Evolutionary conservation across 176 grass and related monocot species (phyloP).

Genomic region (Paspalum vaginatum): DNA sequence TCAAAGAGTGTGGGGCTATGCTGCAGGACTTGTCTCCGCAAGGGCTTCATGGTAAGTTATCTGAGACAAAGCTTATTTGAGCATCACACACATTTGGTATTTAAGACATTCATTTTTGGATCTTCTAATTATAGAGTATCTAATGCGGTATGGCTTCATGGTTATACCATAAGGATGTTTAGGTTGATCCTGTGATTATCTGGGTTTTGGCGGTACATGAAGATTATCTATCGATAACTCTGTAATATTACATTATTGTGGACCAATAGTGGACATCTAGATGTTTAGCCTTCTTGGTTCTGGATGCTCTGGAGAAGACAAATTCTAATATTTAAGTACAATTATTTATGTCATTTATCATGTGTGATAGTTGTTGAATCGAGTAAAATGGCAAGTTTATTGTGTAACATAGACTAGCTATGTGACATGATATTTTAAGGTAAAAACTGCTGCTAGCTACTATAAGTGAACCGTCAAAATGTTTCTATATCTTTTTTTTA

Average conservation of each 20-base stretch:
- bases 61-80: conserved; percentile 15
- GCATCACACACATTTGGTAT: not conserved
- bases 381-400: not conserved
- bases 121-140: not conserved
- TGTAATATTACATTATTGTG: not conserved
- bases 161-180: not conserved
- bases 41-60: conserved; percentile 83
- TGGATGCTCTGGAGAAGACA: not conserved
- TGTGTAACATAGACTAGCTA: not conserved
- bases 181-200: not conserved
- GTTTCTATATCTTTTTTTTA: not conserved
- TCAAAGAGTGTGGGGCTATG: conserved; percentile 92
- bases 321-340: not conserved
- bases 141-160: not conserved
- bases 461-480: not conserved
- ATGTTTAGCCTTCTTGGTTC: not conserved
- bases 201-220: conserved; percentile 4
- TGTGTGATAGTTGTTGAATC: not conserved
- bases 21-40: conserved; percentile 82
- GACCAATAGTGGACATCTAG: not conserved
- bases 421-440: not conserved
- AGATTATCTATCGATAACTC: not conserved
- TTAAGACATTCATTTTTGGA: not conserved
- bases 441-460: too few species aligned
- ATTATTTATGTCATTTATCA: not conserved